phyloP scores from a whole-genome alignment of 371 early-diverging fungal genomes.

The Mortierella sp. region DNA sequence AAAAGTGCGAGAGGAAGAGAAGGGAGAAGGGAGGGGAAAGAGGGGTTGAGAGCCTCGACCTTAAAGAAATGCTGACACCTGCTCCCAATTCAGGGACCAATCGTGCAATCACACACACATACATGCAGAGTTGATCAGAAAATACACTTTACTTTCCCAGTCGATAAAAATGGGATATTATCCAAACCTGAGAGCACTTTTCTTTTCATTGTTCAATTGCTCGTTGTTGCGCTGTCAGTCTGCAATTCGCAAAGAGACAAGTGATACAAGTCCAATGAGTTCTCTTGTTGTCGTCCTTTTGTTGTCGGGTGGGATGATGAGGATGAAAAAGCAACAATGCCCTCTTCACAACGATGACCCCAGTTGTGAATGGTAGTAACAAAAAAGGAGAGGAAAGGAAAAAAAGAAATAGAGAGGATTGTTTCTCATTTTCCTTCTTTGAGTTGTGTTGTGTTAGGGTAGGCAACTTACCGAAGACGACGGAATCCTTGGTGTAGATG shows the following conservation, averaged over 20 bases:
- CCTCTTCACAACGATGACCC: neutral
- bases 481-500: constrained; percentile 57
- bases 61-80: neutral
- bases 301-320: neutral
- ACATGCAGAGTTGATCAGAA: constrained; percentile 55
- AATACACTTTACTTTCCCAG: neutral
- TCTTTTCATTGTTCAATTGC: neutral
- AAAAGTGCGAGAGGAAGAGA: neutral
- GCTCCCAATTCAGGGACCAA: constrained; percentile 1
- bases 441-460: too few relatives aligned
- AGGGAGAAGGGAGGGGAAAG: neutral
- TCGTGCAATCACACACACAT: constrained; percentile 39
- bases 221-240: neutral
- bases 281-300: neutral
- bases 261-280: neutral
- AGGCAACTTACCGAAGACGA: constrained; percentile 53
- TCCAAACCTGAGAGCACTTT: constrained; percentile 12
- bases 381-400: neutral
- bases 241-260: neutral
- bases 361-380: neutral
- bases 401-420: neutral
- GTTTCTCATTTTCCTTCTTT: neutral
- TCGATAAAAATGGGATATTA: neutral
- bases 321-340: neutral
- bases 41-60: neutral